A percentile compares a stretch with the other conserved stretches of the same genome.
phyloP scores from a whole-genome alignment of 1,139 yeast genomes.

The Sugiyamaella grinbergsii region DNA sequence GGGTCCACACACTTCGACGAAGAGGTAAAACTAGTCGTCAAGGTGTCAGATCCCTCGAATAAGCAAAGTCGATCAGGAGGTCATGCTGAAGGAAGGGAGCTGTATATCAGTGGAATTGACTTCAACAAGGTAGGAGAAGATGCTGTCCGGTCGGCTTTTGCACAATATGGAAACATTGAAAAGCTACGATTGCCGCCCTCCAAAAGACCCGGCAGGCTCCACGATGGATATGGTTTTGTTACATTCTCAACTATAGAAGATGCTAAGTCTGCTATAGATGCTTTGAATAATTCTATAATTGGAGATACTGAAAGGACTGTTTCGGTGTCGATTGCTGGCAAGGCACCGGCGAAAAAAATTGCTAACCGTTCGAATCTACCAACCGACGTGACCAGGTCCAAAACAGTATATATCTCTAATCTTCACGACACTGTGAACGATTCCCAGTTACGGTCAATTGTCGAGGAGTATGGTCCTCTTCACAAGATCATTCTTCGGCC shows the following conservation, averaged over 20 bases:
- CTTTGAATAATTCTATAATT: constrained; percentile 26
- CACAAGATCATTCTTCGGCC: constrained; percentile 55
- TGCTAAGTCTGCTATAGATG: constrained; percentile 35
- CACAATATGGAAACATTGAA: constrained; percentile 54
- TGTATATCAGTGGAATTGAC: constrained; percentile 57
- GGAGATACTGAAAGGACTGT: constrained; percentile 30
- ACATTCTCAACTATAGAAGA: constrained; percentile 33
- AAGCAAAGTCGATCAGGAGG: constrained; percentile 47
- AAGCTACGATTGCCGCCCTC: constrained; percentile 33
- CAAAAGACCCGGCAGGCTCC: constrained; percentile 32
- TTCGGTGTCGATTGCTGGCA: constrained; percentile 28
- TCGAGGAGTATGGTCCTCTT: constrained; percentile 51
- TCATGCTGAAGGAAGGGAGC: constrained; percentile 52
- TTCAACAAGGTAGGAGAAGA: constrained; percentile 42
- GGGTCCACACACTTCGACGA: constrained; percentile 38
- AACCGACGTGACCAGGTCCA: constrained; percentile 23
- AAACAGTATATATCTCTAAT: constrained; percentile 34
- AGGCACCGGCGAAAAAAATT: constrained; percentile 5
- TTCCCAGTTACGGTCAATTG: constrained; percentile 37
- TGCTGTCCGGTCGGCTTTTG: constrained; percentile 41
- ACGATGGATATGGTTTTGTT: constrained; percentile 44
- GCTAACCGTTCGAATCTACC: constrained; percentile 2
- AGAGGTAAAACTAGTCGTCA: constrained; percentile 50
- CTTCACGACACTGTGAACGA: constrained; percentile 36
- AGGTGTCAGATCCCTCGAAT: constrained; percentile 57